phyloP scores from a whole-genome alignment of 768 basidiomycete genomes.

The Amyloporia xantha region DNA sequence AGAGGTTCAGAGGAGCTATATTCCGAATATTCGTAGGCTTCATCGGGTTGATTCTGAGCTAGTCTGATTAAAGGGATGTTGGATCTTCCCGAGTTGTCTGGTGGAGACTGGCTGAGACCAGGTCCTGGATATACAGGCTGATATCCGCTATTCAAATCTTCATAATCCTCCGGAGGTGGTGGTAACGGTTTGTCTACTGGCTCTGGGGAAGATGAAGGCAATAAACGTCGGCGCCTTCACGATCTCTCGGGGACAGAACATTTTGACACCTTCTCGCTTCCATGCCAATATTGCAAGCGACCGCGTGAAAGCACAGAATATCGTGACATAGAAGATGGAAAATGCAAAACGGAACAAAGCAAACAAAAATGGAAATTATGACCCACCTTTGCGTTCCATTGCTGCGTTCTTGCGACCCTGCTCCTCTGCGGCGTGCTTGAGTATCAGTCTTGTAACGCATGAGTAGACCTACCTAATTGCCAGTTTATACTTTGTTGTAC shows the following conservation, averaged over 20 bases:
- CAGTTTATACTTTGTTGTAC: slow-evolving; percentile 69
- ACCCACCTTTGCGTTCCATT: slow-evolving; percentile 83
- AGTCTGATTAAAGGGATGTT: slow-evolving; percentile 18
- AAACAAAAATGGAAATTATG: slow-evolving; percentile 1
- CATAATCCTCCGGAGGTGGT: slow-evolving; percentile 13
- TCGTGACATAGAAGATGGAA: slow-evolving; percentile 1
- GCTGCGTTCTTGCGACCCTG: slow-evolving; percentile 55
- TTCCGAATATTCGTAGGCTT: slow-evolving; percentile 5
- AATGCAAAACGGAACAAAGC: neutral
- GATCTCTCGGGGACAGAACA: neutral
- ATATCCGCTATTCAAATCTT: neutral
- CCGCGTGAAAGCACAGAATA: slow-evolving; percentile 11
- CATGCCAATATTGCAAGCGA: neutral
- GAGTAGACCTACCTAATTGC: slow-evolving; percentile 54
- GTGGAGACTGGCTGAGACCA: neutral
- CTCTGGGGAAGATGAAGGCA: slow-evolving; percentile 5
- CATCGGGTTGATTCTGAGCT: slow-evolving; percentile 10
- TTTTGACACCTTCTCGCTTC: slow-evolving; percentile 7
- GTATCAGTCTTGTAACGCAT: neutral
- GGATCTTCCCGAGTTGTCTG: slow-evolving; percentile 13
- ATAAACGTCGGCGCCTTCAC: neutral
- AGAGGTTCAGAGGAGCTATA: neutral
- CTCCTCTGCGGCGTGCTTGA: slow-evolving; percentile 44
- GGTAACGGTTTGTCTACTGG: slow-evolving; percentile 20
- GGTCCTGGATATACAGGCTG: neutral